phyloP scores from a whole-genome alignment of 2,329 filamentous ascomycete species.

The Xylaria sp. region DNA sequence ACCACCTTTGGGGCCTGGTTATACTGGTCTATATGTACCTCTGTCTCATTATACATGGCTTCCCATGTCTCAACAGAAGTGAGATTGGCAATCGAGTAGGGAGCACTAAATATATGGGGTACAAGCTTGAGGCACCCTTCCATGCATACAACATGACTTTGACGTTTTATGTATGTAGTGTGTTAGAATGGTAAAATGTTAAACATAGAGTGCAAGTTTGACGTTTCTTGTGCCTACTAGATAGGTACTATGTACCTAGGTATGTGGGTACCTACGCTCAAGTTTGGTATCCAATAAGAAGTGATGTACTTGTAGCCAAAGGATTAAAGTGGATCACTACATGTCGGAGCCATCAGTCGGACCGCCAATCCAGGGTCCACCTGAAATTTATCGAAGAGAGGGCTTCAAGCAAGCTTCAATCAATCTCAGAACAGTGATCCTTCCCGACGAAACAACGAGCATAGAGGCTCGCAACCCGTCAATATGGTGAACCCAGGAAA shows the following conservation, averaged over 20 bases:
- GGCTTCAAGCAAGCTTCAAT: background rate
- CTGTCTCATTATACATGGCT: too few species aligned
- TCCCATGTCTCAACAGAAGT: too few species aligned
- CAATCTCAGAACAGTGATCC: conserved; percentile 7
- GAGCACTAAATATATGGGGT: too few species aligned
- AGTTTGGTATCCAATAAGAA: background rate
- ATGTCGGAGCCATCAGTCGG: conserved; percentile 27
- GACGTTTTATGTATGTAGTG: background rate
- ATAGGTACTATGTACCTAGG: too few species aligned
- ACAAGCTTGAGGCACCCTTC: too few species aligned
- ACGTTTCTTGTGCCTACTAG: too few species aligned
- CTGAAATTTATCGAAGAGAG: conserved; percentile 38
- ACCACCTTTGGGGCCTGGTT: too few species aligned
- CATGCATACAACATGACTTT: background rate
- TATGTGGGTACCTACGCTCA: background rate
- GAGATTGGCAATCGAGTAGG: too few species aligned
- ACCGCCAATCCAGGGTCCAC: conserved; percentile 35
- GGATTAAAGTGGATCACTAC: conserved; percentile 13
- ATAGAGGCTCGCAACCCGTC: conserved; percentile 44
- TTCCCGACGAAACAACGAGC: conserved; percentile 38
- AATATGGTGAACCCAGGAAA: conserved; percentile 53
- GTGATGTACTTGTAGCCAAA: background rate
- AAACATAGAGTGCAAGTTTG: background rate
- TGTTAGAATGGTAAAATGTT: background rate
- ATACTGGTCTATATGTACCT: too few species aligned